Evolutionary conservation across 257 asterid species (phyloP), one percentile per base, ranked within the genome.

Genomic region (Penstemon davidsonii): DNA sequence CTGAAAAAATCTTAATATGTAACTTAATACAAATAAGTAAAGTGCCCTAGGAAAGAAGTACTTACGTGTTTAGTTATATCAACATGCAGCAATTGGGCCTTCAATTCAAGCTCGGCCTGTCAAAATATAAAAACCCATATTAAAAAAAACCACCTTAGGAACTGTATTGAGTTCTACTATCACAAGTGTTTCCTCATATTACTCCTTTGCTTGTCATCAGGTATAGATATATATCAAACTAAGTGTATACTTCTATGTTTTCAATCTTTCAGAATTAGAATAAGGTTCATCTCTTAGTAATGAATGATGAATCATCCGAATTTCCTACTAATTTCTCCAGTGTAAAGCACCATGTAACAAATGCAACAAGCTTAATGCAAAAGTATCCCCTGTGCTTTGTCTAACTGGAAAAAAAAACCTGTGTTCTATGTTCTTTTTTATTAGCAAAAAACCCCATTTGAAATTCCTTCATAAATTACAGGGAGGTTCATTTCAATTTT

Each of bases 21-120:
- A 19, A 46, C 13, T n/a, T 8, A 36, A 8, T 45, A 8, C 45
- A 45, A 8, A 45, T 19, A 55, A 15, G 41, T 37, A 12, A 46
- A 9, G 39, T 50, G 15, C 2, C 60, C 58, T 38, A 18, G 42
- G 39, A 41, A 70, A 15, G 10, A 60, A 44, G 46, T 50, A 62
- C 97, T 71, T 80, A 90, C 98, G 78, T 86, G 89, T 39, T 82
- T 81, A 7, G 81, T 88, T 79, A 88, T 88, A 75, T 90, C 98
- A 77, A 49, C 76, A 67, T 86, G 98, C 82, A 92, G 73, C 68
- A 82, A 75, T 68, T 76, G 80, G 55, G 96, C 91, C 89, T 88
- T 90, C 65, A 60, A 55, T 76, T 85, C 88, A 68, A 92, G 79
- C 82, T 86, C 98, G 49, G 78, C 82, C 98, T 92, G 81, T 60